A percentile compares a stretch with the other conserved stretches of the same genome.
Evolutionary conservation across 768 basidiomycete species (phyloP).

Genomic region (Hemileccinum impolitum): DNA sequence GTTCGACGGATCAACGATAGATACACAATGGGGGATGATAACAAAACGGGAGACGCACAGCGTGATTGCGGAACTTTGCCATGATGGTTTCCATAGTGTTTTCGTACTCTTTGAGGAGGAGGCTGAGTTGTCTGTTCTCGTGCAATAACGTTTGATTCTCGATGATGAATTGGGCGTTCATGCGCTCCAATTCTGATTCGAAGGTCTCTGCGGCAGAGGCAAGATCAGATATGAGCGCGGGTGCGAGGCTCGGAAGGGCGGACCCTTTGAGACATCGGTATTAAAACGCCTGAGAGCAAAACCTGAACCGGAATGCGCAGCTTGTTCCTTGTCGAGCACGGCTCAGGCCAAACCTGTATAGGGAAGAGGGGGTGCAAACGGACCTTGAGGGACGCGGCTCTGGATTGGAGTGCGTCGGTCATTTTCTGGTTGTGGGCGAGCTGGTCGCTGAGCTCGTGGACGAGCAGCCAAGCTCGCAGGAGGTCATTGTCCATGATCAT

Average conservation of each 20-base stretch:
- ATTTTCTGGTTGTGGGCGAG: slow-evolving; percentile 80
- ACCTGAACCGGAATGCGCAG: slow-evolving; percentile 65
- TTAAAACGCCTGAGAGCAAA: slow-evolving; percentile 83
- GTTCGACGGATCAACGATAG: slow-evolving; percentile 9
- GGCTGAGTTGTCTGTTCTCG: slow-evolving; percentile 92
- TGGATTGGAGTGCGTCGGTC: slow-evolving; percentile 60
- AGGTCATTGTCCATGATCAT: slow-evolving; percentile 67
- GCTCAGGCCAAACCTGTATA: slow-evolving; percentile 9
- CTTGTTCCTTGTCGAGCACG: slow-evolving; percentile 56
- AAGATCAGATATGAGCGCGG: slow-evolving; percentile 13
- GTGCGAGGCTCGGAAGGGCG: slow-evolving; percentile 4
- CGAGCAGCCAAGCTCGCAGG: slow-evolving; percentile 71
- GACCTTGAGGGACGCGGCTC: slow-evolving; percentile 75
- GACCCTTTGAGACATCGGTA: slow-evolving; percentile 82
- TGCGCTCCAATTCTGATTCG: slow-evolving; percentile 87
- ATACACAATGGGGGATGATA: neutral
- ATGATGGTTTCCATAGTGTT: slow-evolving; percentile 93
- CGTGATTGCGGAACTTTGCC: slow-evolving; percentile 90
- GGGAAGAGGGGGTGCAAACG: slow-evolving; percentile 9
- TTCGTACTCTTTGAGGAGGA: slow-evolving; percentile 92
- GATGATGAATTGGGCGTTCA: slow-evolving; percentile 84
- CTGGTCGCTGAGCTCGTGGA: slow-evolving; percentile 81
- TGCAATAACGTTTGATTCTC: slow-evolving; percentile 92
- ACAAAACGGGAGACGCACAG: slow-evolving; percentile 51
- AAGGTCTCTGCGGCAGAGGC: slow-evolving; percentile 64